Evolutionary conservation across 495 filamentous ascomycete genomes (phyloP).

Genomic region (Aspergillus mulundensis): DNA sequence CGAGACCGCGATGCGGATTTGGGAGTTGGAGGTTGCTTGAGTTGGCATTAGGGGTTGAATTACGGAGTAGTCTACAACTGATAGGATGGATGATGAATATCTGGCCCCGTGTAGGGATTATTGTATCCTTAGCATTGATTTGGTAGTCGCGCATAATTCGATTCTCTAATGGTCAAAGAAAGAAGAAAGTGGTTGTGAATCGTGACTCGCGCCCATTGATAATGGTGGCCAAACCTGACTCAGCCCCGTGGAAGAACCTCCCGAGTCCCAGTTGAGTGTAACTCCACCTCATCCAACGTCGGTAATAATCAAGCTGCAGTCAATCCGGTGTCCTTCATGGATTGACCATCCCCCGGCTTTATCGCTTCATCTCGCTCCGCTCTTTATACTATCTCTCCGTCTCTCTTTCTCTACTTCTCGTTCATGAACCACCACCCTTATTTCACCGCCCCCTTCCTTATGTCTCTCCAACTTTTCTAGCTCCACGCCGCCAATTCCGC

Average conservation of each 20-base stretch:
- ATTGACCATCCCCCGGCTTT: constrained; percentile 10
- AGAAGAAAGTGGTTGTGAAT: not conserved
- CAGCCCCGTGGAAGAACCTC: constrained; percentile 11
- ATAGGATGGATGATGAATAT: constrained; percentile 5
- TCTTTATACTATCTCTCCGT: constrained; percentile 15
- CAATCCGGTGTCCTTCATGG: constrained; percentile 3
- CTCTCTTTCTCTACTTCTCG: constrained; percentile 12
- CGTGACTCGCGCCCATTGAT: constrained; percentile 1
- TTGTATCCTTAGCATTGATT: constrained; percentile 8
- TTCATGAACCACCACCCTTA: not conserved
- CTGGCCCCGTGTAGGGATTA: constrained; percentile 5
- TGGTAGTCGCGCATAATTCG: constrained; percentile 6
- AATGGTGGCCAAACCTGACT: constrained; percentile 13
- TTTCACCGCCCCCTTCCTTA: constrained; percentile 13
- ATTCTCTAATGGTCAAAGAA: not conserved
- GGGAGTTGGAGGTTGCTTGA: not conserved
- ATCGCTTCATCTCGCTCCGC: constrained; percentile 15
- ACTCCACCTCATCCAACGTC: constrained; percentile 6
- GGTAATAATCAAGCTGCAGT: not conserved
- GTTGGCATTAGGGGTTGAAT: not conserved
- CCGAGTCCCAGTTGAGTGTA: not conserved
- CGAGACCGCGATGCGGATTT: not conserved
- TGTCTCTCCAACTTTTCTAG: constrained; percentile 20
- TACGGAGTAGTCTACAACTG: not conserved
- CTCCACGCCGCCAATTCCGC: constrained; percentile 14